These are phyloP conservation scores for Leccinellum albellum DNA, from an alignment of 768 basidiomycete species.

Conservation along the genomic window DNA sequence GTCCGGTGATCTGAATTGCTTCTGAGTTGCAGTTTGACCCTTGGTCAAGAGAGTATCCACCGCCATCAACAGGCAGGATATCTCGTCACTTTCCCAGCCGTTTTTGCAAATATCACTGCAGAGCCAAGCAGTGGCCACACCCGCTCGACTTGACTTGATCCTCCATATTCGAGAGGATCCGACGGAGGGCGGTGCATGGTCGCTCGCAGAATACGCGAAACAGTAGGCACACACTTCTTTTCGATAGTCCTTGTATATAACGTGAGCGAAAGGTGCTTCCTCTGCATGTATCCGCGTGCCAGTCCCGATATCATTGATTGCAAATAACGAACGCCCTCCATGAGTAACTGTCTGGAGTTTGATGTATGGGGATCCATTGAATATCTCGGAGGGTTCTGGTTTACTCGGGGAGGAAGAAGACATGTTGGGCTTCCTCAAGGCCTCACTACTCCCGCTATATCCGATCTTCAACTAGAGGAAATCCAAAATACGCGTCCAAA, in stretches of 20 bases:
- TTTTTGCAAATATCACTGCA: constrained; percentile 49
- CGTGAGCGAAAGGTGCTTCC: constrained; percentile 49
- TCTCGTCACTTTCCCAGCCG: constrained; percentile 38
- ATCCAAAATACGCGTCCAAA: background rate
- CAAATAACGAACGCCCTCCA: constrained; percentile 54
- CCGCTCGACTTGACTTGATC: constrained; percentile 31
- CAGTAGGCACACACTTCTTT: constrained; percentile 67
- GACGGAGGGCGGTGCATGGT: constrained; percentile 16
- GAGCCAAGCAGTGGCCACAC: constrained; percentile 50
- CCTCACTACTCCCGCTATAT: background rate
- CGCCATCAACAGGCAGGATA: constrained; percentile 29
- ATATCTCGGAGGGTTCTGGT: background rate
- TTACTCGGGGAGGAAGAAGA: background rate
- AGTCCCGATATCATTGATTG: constrained; percentile 38
- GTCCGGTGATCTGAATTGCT: constrained; percentile 23
- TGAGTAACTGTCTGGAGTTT: constrained; percentile 35
- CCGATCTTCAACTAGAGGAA: background rate
- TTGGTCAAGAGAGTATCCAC: constrained; percentile 37
- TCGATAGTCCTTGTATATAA: constrained; percentile 59
- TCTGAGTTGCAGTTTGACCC: constrained; percentile 26
- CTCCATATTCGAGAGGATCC: constrained; percentile 40
- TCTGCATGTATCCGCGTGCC: constrained; percentile 44
- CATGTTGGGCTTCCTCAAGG: constrained; percentile 2
- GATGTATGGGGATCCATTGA: constrained; percentile 12
- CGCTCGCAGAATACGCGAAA: constrained; percentile 50